Evolutionary conservation across 768 basidiomycete species (phyloP).

Genomic region (Rubroboletus pulcherrimus): DNA sequence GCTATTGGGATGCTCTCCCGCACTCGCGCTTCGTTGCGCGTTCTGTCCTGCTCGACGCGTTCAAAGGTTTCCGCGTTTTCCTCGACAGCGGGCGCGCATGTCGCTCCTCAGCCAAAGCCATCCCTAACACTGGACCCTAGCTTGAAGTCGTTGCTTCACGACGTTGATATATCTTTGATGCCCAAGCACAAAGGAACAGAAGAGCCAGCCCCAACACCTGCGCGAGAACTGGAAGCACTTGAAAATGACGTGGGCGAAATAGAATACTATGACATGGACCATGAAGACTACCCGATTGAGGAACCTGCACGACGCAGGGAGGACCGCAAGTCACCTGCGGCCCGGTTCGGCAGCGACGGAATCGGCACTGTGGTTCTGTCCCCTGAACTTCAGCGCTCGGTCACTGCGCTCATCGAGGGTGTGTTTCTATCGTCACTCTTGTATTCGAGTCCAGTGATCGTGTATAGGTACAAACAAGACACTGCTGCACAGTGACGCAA

Average conservation of each 20-base stretch:
- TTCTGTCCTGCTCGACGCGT: slow-evolving; percentile 22
- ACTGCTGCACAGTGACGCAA: slow-evolving; percentile 64
- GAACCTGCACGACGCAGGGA: slow-evolving; percentile 26
- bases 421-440: slow-evolving; percentile 12
- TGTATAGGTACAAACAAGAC: slow-evolving; percentile 58
- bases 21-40: slow-evolving; percentile 23
- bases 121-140: slow-evolving; percentile 64
- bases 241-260: slow-evolving; percentile 34
- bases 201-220: slow-evolving; percentile 18
- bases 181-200: slow-evolving; percentile 33
- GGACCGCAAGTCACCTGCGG: slow-evolving; percentile 74
- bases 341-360: slow-evolving; percentile 69
- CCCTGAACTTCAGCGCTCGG: slow-evolving; percentile 61
- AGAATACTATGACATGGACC: slow-evolving; percentile 30
- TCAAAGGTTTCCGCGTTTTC: slow-evolving; percentile 26
- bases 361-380: slow-evolving; percentile 74
- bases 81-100: slow-evolving; percentile 29
- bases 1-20: slow-evolving; percentile 20
- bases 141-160: slow-evolving; percentile 56
- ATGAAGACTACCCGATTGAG: slow-evolving; percentile 30
- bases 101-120: slow-evolving; percentile 48
- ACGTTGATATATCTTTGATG: slow-evolving; percentile 62
- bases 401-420: slow-evolving; percentile 69
- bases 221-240: slow-evolving; percentile 55
- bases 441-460: slow-evolving; percentile 8